These are phyloP conservation scores for Saturnispora gosingensis DNA, from an alignment of 805 yeast species.

Conservation along the genomic window DNA sequence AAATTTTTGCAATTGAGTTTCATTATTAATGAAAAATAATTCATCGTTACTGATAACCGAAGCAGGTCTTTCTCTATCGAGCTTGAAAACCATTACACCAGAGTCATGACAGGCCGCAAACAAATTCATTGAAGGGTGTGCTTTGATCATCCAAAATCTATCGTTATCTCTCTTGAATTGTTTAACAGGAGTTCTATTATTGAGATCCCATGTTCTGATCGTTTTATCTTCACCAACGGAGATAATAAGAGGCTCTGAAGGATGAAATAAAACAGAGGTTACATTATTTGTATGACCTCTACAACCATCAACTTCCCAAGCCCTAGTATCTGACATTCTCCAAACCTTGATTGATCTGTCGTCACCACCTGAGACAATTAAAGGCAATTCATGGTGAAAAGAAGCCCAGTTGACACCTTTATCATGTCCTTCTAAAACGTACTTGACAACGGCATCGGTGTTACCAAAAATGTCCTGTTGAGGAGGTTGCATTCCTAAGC, in stretches of 20 bases:
- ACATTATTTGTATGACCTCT: constrained; percentile 96
- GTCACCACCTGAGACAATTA: constrained; percentile 93
- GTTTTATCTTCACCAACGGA: constrained; percentile 97
- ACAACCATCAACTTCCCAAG: constrained; percentile 99
- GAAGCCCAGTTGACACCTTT: constrained; percentile 98
- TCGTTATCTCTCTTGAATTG: constrained; percentile 91
- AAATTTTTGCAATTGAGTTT: constrained; percentile 76
- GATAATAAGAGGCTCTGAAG: constrained; percentile 81
- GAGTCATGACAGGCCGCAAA: constrained; percentile 96
- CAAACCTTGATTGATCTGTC: constrained; percentile 92
- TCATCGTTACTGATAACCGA: constrained; percentile 37
- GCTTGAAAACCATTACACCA: constrained; percentile 96
- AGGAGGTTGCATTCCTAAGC: constrained; percentile 38
- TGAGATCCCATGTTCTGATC: constrained; percentile 92
- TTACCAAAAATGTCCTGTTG: constrained; percentile 93
- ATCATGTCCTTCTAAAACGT: constrained; percentile 94
- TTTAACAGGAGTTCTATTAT: constrained; percentile 86
- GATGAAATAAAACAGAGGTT: constrained; percentile 83
- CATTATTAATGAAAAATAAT: constrained; percentile 67
- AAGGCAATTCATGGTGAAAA: constrained; percentile 93
- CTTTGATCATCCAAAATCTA: constrained; percentile 85
- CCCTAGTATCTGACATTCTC: constrained; percentile 96
- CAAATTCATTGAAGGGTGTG: constrained; percentile 84
- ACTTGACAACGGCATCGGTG: constrained; percentile 89
- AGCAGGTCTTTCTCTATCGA: constrained; percentile 98